Base-by-base conservation (phyloP, 352 stramenopile species). In the Pythium guiyangense region DNA sequence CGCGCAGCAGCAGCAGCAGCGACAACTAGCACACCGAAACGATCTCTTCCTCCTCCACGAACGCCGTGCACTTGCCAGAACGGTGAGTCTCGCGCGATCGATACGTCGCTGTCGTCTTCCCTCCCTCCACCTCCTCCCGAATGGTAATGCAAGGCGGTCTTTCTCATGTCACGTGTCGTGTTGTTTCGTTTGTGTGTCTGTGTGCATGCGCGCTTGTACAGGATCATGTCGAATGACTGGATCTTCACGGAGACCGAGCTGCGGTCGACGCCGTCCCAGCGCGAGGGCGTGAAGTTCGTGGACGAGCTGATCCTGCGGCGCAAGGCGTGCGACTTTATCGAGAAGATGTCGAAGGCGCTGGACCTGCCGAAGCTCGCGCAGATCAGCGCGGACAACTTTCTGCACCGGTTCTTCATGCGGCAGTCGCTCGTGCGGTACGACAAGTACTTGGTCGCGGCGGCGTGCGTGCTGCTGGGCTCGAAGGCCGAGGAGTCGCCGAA, bases 351-450 rank as follows among this genome's bases (percentile, higher is more conserved):
- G 25, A 90, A 91, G 47, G 60, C 71, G 4, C 54, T 96, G 35
- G 75, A 93, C 53, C 57, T 96, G 42, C 80, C 86, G 18, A 92
- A 92, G 59, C 73, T 95, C 9, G 81, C 80, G 49, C 79, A 92
- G 53, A 88, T 89, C 59, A 94, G 78, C 45, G 87, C 84, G 22
- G 75, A 87, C 67, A 89, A 90, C 47, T 96, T 84, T 49, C 79
- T 96, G n/a, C 87, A 96, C 57, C 77, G 86, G 29, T 96, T 96
- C 62, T 94, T 78, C 66, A 90, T 88, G 72, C 76, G 81, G 3
- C 84, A 94, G 67, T 92, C 84, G 22, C 70, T 95, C 40, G 78
- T 91, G 37, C 76, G 79, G 20, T 90, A 95, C 63, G 86, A 96
- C 65, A 87, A 89, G 61, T 95, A 83, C 60, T 49, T 91, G n/a